Evolutionary conservation across 805 yeast species (phyloP).

Genomic region (Metschnikowia noctiluminum): DNA sequence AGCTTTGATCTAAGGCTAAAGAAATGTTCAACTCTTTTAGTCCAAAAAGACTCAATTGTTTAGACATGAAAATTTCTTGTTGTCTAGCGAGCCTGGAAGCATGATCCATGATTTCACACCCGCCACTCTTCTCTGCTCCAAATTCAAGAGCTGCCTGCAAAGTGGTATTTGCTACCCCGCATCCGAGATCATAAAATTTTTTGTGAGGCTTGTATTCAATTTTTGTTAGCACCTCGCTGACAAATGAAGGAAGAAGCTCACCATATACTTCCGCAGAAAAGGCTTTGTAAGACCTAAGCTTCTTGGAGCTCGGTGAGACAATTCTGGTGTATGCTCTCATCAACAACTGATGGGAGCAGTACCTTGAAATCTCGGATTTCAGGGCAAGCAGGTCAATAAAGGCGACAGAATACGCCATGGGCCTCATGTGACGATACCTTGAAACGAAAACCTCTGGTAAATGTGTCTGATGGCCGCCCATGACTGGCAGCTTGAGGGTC

Average conservation of each 20-base stretch:
- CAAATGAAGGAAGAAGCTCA: slow-evolving; percentile 76
- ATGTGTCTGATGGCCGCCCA: slow-evolving; percentile 5
- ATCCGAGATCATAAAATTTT: slow-evolving; percentile 83
- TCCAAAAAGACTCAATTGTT: slow-evolving; percentile 63
- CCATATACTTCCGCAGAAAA: slow-evolving; percentile 92
- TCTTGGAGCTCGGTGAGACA: slow-evolving; percentile 69
- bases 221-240: slow-evolving; percentile 58
- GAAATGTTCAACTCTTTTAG: slow-evolving; percentile 52
- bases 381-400: slow-evolving; percentile 17
- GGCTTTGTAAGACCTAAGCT: slow-evolving; percentile 70
- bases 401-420: slow-evolving; percentile 17
- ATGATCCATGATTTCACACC: slow-evolving; percentile 84
- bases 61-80: slow-evolving; percentile 57
- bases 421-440: slow-evolving; percentile 17
- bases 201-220: slow-evolving; percentile 52
- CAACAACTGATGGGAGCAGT: slow-evolving; percentile 55
- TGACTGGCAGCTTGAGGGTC: slow-evolving; percentile 8
- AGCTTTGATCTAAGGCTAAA: slow-evolving; percentile 65
- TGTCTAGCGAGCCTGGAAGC: slow-evolving; percentile 65
- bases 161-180: slow-evolving; percentile 92
- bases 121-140: slow-evolving; percentile 74
- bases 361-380: slow-evolving; percentile 13
- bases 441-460: slow-evolving; percentile 17
- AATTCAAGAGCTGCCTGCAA: slow-evolving; percentile 85
- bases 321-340: slow-evolving; percentile 72